Evolutionary conservation across 495 filamentous ascomycete genomes (phyloP), one percentile per base, ranked within the genome.

Genomic region (Penicillium herquei): DNA sequence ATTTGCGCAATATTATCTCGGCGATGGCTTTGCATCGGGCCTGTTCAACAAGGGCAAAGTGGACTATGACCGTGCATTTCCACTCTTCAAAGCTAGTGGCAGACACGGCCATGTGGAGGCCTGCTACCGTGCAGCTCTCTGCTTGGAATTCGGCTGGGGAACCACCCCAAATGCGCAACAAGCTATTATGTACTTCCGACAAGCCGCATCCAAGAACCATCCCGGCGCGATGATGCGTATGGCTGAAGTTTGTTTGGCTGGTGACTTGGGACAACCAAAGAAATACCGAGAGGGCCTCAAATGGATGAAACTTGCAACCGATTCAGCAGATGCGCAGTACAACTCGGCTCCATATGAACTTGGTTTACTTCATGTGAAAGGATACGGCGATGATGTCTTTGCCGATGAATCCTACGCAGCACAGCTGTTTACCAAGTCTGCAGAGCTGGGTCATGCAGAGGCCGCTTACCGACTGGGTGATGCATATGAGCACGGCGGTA

Each of bases 111-210:
- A 99, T 67, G 89, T 95, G 31, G 94, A 99, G 73, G 92, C 95
- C 30, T 93, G 86, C 40, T 99, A 96, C 73, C 88, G 94, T 49
- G 87, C 93, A 44, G 94, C 88, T 4, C 76, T 99, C 35, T 98
- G 93, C 76, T 97, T 96, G 72, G 94, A 99, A 66, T 98, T 96
- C 72, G 95, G 92, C 57, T 98, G 95, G 94, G 94, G 94, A 17
- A 92, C 87, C 54, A 83, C 90, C 34, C 90, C 89, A 55, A 93
- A 97, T 64, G 86, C 86, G 39, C 81, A 86, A 35, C 96, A 96
- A 73, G 95, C 95, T 17, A 89, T 92, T 13, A 90, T 96, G 64
- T 99, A 95, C 71, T 90, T 95, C 67, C 86, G 94, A 21, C 86
- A 89, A 47, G 84, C 92, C 2, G 93, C 95, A 11, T 89, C 91